phyloP scores from a whole-genome alignment of 805 yeast species.

The Metschnikowia continentalis region DNA sequence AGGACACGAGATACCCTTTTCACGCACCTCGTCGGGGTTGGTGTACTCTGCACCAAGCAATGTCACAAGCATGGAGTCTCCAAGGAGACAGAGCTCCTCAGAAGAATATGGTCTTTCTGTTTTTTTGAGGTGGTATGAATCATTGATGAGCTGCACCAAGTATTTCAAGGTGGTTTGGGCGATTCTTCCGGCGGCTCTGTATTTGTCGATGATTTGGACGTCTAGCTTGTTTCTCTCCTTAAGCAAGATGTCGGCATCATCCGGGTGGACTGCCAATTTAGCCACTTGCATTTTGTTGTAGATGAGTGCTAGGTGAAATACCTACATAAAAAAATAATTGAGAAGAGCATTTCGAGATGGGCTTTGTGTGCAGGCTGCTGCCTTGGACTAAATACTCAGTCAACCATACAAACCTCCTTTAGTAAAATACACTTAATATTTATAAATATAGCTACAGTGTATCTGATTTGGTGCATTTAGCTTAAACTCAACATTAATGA shows the following conservation, averaged over 20 bases:
- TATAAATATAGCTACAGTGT: too few species aligned
- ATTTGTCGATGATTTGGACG: conserved; percentile 66
- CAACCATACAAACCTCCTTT: not conserved
- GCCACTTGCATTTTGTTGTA: conserved; percentile 59
- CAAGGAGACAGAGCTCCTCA: conserved; percentile 74
- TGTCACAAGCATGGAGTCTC: conserved; percentile 69
- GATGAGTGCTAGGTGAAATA: conserved; percentile 1
- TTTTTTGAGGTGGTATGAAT: conserved; percentile 61
- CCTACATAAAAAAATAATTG: conserved; percentile 4
- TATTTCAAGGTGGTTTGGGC: conserved; percentile 77
- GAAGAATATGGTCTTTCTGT: conserved; percentile 44
- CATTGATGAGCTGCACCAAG: conserved; percentile 62
- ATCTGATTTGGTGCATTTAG: too few species aligned
- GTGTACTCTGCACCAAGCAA: conserved; percentile 59
- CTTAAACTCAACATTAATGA: too few species aligned
- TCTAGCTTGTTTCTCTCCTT: conserved; percentile 67
- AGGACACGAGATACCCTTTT: conserved; percentile 93
- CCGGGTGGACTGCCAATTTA: conserved; percentile 67
- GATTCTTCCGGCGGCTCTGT: conserved; percentile 85
- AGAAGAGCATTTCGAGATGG: conserved; percentile 14
- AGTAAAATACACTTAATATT: not conserved
- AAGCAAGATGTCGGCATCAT: conserved; percentile 68
- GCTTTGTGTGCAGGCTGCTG: conserved; percentile 11
- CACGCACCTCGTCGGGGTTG: conserved; percentile 53
- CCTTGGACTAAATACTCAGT: not conserved